Conservation (phyloP, 1,139 yeast genomes). For the Suhomyces panamericanus region DNA sequence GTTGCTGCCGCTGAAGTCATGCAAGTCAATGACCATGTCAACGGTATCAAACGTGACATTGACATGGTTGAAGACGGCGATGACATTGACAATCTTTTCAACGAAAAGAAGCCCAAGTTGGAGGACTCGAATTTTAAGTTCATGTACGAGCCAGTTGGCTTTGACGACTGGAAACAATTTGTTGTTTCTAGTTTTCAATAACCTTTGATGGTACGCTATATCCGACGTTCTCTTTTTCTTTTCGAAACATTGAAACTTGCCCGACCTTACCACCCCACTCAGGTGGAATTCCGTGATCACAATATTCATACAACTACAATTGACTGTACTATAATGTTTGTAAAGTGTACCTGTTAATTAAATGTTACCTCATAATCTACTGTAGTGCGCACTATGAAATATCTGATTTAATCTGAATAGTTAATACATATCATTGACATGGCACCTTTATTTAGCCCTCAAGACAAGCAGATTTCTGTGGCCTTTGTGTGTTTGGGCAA, state of each 20-base stretch:
- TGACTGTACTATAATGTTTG: slow-evolving; percentile 2
- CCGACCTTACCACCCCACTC: no score
- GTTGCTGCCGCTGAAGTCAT: slow-evolving; percentile 15
- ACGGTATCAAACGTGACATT: slow-evolving; percentile 24
- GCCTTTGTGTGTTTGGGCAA: slow-evolving; percentile 93
- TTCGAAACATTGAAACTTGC: no score
- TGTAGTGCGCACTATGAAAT: neutral
- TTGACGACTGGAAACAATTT: slow-evolving; percentile 43
- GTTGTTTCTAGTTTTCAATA: slow-evolving; percentile 21
- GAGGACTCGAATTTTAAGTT: slow-evolving; percentile 24
- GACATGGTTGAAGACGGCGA: slow-evolving; percentile 26
- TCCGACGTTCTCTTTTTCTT: no score
- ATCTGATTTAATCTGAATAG: neutral
- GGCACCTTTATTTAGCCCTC: slow-evolving; percentile 20
- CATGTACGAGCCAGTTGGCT: slow-evolving; percentile 37
- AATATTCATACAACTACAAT: neutral
- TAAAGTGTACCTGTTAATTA: slow-evolving; percentile 1
- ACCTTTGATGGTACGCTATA: no score
- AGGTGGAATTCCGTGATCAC: neutral
- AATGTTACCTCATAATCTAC: neutral
- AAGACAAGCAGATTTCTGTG: slow-evolving; percentile 50
- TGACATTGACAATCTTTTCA: slow-evolving; percentile 40
- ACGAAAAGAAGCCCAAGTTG: slow-evolving; percentile 35
- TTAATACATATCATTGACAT: neutral
- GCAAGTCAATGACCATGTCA: slow-evolving; percentile 1